Conservation (phyloP, 73 alveolate genomes). For the Diophrys appendiculata region DNA sequence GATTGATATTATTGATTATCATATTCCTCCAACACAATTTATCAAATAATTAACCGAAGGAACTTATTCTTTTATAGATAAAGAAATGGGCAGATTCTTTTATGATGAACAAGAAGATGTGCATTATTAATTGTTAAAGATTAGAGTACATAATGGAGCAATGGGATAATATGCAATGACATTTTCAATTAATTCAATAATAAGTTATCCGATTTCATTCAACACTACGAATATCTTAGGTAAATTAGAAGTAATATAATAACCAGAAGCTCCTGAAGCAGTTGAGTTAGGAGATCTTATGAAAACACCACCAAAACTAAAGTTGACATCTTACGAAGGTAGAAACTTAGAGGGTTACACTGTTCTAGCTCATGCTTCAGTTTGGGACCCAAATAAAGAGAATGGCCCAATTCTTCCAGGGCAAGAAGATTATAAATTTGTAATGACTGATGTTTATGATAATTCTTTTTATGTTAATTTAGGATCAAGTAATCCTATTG, state of each 20-base stretch:
- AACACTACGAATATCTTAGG: not conserved
- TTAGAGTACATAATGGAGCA: not conserved
- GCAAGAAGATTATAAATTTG: no score
- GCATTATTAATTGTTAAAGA: no score
- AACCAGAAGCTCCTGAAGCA: not conserved
- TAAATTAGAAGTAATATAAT: no score
- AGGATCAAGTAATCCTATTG: no score
- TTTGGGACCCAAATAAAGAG: no score
- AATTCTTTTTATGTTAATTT: no score
- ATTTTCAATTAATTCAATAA: not conserved
- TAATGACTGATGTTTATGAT: no score
- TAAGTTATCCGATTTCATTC: not conserved
- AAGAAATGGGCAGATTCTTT: not conserved
- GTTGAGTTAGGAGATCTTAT: not conserved
- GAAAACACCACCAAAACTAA: not conserved
- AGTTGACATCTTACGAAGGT: not conserved
- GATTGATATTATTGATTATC: not conserved
- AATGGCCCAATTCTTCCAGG: no score
- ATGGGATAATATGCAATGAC: not conserved
- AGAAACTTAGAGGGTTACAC: not conserved
- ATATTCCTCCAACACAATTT: not conserved
- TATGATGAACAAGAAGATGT: not conserved
- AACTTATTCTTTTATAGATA: not conserved
- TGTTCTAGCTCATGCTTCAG: not conserved
- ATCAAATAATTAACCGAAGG: not conserved